These are phyloP conservation scores for Nigrospora osmanthi DNA, from an alignment of 2,329 filamentous ascomycete genomes.

Conservation along the genomic window DNA sequence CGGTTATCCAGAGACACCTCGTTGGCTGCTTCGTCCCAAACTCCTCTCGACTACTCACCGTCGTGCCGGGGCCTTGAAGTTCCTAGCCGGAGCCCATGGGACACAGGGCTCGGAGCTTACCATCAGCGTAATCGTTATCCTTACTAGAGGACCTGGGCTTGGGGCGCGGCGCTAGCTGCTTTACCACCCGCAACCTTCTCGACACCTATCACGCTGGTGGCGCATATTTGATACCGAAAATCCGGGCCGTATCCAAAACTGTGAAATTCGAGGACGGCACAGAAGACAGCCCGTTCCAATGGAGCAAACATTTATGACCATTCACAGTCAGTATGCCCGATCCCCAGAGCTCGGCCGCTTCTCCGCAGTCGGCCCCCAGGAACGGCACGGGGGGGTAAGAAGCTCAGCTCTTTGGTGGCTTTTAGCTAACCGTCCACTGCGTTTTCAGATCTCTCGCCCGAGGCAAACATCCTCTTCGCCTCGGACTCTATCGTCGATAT, in stretches of 20 bases:
- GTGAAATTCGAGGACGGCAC: no score
- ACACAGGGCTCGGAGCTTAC: conserved; percentile 17
- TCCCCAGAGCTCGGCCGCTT: not conserved
- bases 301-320: conserved; percentile 88
- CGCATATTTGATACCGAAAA: no score
- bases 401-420: no score
- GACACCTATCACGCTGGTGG: no score
- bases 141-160: conserved; percentile 9
- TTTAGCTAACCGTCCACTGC: no score
- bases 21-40: conserved; percentile 18
- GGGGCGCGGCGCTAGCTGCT: no score
- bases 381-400: no score
- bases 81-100: conserved; percentile 14
- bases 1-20: conserved; percentile 26
- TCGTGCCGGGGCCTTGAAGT: not conserved
- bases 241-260: no score
- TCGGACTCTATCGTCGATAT: conserved; percentile 76
- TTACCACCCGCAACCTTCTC: no score
- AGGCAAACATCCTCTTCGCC: conserved; percentile 74
- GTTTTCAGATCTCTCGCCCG: conserved; percentile 57
- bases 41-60: conserved; percentile 5
- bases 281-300: conserved; percentile 31
- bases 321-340: conserved; percentile 59
- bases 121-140: conserved; percentile 9
- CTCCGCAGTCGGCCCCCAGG: not conserved